These are phyloP conservation scores for Aspergillus phoenicis DNA, from an alignment of 2,329 filamentous ascomycete genomes.

Conservation along the genomic window DNA sequence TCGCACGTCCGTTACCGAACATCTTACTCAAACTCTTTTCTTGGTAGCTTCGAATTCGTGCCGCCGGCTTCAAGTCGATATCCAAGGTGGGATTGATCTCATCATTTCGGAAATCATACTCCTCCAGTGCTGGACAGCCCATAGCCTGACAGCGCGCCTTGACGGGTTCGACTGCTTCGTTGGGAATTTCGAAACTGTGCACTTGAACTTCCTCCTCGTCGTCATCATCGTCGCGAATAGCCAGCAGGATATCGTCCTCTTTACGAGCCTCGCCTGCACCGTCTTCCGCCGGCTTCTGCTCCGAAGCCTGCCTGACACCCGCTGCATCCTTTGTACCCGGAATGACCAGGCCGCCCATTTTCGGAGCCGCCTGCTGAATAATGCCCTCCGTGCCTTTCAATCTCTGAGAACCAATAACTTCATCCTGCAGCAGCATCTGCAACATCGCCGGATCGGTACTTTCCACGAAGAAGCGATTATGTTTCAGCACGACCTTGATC, in stretches of 20 bases:
- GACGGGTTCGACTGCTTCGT: constrained; percentile 79
- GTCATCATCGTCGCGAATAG: constrained; percentile 73
- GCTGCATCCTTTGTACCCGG: constrained; percentile 92
- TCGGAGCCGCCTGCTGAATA: constrained; percentile 78
- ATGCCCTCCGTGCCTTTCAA: constrained; percentile 73
- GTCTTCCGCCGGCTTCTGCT: constrained; percentile 41
- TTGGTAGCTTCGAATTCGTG: constrained; percentile 91
- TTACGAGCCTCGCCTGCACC: constrained; percentile 43
- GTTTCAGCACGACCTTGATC: constrained; percentile 90
- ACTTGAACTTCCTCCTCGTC: constrained; percentile 83
- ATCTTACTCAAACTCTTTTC: constrained; percentile 98
- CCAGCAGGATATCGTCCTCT: constrained; percentile 70
- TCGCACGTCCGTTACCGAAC: constrained; percentile 97
- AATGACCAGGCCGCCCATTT: constrained; percentile 85
- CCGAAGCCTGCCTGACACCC: constrained; percentile 73
- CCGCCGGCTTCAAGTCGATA: constrained; percentile 86
- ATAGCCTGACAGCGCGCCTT: constrained; percentile 88
- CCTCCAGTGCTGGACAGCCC: constrained; percentile 84
- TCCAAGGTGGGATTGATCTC: constrained; percentile 85
- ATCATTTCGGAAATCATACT: constrained; percentile 96
- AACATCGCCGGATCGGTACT: constrained; percentile 85
- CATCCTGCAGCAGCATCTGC: constrained; percentile 82
- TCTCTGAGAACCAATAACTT: constrained; percentile 76
- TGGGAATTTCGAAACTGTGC: constrained; percentile 88
- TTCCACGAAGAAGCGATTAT: constrained; percentile 93